Evolutionary conservation across 192 early-diverging fungal genomes (phyloP), one percentile per base, ranked within the genome.

Genomic region (Physocladia obscura): DNA sequence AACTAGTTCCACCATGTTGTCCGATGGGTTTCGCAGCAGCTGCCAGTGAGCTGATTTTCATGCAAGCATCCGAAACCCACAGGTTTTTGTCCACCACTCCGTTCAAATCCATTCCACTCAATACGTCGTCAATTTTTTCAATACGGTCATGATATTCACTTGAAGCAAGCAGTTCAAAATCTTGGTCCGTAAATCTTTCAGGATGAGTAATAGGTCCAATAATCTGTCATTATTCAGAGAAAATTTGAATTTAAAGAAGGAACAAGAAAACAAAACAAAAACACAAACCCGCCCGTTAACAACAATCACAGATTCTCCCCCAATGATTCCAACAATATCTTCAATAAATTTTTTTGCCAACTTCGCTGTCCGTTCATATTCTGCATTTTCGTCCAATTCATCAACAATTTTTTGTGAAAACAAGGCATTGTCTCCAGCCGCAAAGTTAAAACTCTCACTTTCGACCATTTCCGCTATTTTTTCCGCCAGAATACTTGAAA

Each of bases 101-200:
- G 17, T n/a, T 27, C 39, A 56, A 39, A 4, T 21, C 55, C 36
- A 75, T 50, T 4, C 26, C 48, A 58, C 19, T 49, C 4, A 82
- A 22, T 26, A 73, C 76, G n/a, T 60, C 71, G 11, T 68, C 74
- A 30, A 79, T 38, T 29, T 30, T 40, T 21, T 58, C 61, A 39
- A 75, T 65, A 2, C 80, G 70, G n/a, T 75, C 40, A 22, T 51
- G 49, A 31, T 61, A 64, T 62, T 97, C 95, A 48, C 80, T 77
- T 8, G 62, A 65, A 35, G 81, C 76, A 49, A 97, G 81, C 32
- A 83, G 36, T 19, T 78, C 64, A 57, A 93, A 86, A 26, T 93
- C 84, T 0, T 82, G 81, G 1, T 58, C 63, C 0, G 68, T 68
- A 51, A 94, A 89, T 1, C 69, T 17, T 1, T 37, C 56, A 3